Evolutionary conservation across 1,284 basidiomycete genomes (phyloP), one percentile per base, ranked within the genome.

Genomic region (Anthracocystis setariae): DNA sequence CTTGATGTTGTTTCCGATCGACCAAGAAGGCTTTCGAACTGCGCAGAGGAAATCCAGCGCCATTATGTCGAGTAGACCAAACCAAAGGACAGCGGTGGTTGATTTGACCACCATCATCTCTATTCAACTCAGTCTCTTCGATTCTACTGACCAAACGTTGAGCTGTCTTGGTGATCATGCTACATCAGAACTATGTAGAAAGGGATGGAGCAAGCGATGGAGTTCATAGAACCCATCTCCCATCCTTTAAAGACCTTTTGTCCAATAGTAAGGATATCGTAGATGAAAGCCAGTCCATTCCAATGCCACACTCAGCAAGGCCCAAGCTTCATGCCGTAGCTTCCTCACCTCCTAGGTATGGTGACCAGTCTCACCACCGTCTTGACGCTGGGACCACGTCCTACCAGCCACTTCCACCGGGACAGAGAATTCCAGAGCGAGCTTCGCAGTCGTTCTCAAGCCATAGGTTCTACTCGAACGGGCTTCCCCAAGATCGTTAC

Each of bases 221-320:
- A 12, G 12, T 12, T 12, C 29, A 29, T 29, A 12, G 29, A 29
- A 5, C 29, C 12, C 29, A 29, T 8, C 21, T 67, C 10, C 64
- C 64, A 2, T 61, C 64, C 7, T 67, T 67, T 42, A 35, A 39
- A 18, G 64, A 67, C 17, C 27, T 67, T 5, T 45, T 67, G 5
- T 40, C 49, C 13, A 55, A 59, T 23, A 46, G 45, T n/a, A 46
- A 44, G n/a, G 23, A 38, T 15, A 27, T 33, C 29, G n/a, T 12
- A 12, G 5, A 29, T 29, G 29, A 12, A 29, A 29, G 12, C 12
- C 29, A 29, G 7, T 5, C 5, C 12, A 12, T 12, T 29, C 12
- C 29, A 29, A 29, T 29, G 29, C 29, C 5, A 12, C 29, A 29
- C 29, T 29, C 29, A 29, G 29, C 29, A 29, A 29, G 29, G 29